phyloP scores from a whole-genome alignment of 75 land plant species.

The Sequoia sempervirens region DNA sequence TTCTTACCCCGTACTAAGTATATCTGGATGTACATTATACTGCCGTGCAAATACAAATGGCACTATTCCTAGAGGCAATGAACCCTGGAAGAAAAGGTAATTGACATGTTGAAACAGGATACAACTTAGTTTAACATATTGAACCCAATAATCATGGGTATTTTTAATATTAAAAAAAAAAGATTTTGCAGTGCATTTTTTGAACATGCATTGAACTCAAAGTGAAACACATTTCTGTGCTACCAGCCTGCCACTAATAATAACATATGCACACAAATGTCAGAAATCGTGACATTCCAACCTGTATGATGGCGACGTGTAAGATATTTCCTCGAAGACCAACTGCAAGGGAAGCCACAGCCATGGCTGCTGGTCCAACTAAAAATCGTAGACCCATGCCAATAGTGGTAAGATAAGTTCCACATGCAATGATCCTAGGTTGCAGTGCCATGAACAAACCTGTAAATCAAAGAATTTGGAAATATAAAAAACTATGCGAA shows the following conservation, averaged over 20 bases:
- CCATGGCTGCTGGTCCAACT: conserved; percentile 75
- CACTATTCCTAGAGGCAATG: conserved; percentile 59
- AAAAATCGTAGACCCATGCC: conserved; percentile 77
- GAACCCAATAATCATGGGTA: neutral
- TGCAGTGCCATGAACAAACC: conserved; percentile 90
- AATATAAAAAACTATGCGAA: neutral
- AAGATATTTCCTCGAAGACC: conserved; percentile 66
- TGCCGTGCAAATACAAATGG: conserved; percentile 61
- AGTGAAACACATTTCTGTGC: neutral
- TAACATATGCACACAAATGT: neutral
- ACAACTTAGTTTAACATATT: neutral
- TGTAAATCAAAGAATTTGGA: conserved; percentile 2
- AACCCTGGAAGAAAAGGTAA: conserved; percentile 26
- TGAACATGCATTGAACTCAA: neutral
- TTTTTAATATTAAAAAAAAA: neutral
- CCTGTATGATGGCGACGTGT: conserved; percentile 81
- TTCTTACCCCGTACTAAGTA: conserved; percentile 56
- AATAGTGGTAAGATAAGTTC: conserved; percentile 33
- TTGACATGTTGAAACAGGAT: neutral
- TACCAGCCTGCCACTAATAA: neutral
- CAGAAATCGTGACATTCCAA: neutral
- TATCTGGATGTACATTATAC: conserved; percentile 49
- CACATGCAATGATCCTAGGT: conserved; percentile 65
- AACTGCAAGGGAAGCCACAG: conserved; percentile 60
- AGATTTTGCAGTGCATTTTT: neutral